Base-by-base conservation (phyloP, 2,329 filamentous ascomycete species). In the Xylariaceae sp. region DNA sequence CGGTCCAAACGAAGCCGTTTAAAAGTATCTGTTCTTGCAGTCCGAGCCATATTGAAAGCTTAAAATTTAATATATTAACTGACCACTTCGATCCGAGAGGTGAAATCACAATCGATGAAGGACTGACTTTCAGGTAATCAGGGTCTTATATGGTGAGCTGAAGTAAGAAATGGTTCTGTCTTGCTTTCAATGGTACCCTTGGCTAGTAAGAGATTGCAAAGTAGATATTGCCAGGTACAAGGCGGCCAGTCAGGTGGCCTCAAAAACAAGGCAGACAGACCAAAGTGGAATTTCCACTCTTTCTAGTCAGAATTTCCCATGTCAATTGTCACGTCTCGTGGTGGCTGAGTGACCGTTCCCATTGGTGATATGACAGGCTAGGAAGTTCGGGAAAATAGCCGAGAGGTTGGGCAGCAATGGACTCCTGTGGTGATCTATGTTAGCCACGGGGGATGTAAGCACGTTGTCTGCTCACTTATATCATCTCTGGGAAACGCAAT, bases 281-380 rank as follows among this genome's bases (percentile, higher is more conserved):
- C 6, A 14, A 59, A 48, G 44, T 53, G 58, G 53, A 53, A 57
- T 37, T 53, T 45, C 43, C 16, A 21, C 29, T 16, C 19, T 44
- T 24, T 17, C 12, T 12, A 16, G 19, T 14, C 11, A 23, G 26
- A 49, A 53, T 49, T 53, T 40, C 28, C 48, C 17, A 45, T 21
- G n/a, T 1, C n/a, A 53, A 39, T 39, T 36, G 26, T 16, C 40
- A 46, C 17, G 19, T 16, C 8, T 12, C 14, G 14, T 31, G 31
- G 53, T 56, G 53, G 57, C 48, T 47, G 39, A 49, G 44, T 40
- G 28, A n/a, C 23, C 46, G 6, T 34, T 9, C n/a, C 17, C 23
- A 41, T 45, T 39, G 19, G 37, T 16, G 26, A 41, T 19, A 16
- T 45, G 29, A 6, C 34, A 12, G 16, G 24, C 37, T 36, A 33